These are phyloP conservation scores for Pseudogymnoascus sp. DNA, from an alignment of 2,329 filamentous ascomycete genomes.

Conservation along the genomic window DNA sequence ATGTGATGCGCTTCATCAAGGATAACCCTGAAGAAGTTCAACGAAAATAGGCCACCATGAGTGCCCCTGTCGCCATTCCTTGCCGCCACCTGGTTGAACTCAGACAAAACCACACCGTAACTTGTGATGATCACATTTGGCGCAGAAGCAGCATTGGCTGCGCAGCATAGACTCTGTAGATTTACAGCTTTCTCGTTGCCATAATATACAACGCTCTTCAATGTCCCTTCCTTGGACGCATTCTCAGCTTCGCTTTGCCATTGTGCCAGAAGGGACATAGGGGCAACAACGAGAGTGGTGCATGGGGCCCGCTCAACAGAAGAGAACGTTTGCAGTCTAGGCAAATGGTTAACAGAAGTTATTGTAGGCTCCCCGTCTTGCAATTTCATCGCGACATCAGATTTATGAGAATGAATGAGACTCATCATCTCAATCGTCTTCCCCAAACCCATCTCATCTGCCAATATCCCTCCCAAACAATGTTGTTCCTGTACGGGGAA, in stretches of 20 bases:
- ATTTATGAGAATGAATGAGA: slow-evolving; percentile 76
- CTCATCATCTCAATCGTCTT: slow-evolving; percentile 99
- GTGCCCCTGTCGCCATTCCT: slow-evolving; percentile 56
- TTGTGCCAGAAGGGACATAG: slow-evolving; percentile 91
- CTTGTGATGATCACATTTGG: slow-evolving; percentile 92
- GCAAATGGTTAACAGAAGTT: slow-evolving; percentile 49
- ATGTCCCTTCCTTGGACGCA: slow-evolving; percentile 72
- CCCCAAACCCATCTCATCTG: slow-evolving; percentile 95
- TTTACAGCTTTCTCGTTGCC: slow-evolving; percentile 76
- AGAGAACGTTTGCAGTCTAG: slow-evolving; percentile 51
- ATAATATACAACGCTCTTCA: slow-evolving; percentile 87
- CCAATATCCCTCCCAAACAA: slow-evolving; percentile 85
- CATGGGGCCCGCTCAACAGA: slow-evolving; percentile 64
- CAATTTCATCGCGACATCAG: slow-evolving; percentile 39
- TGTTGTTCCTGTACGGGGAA: slow-evolving; percentile 93
- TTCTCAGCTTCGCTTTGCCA: slow-evolving; percentile 95
- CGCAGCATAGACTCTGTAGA: slow-evolving; percentile 69
- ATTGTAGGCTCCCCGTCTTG: slow-evolving; percentile 22
- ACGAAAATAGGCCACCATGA: slow-evolving; percentile 72
- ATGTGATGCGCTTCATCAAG: slow-evolving; percentile 93
- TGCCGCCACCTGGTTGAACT: slow-evolving; percentile 69
- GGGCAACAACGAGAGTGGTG: slow-evolving; percentile 91
- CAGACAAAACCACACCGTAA: slow-evolving; percentile 85
- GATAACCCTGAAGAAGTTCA: slow-evolving; percentile 92
- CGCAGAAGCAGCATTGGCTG: slow-evolving; percentile 62